Conservation (phyloP, 192 early-diverging fungal species). For the Backusella mclennaniae region DNA sequence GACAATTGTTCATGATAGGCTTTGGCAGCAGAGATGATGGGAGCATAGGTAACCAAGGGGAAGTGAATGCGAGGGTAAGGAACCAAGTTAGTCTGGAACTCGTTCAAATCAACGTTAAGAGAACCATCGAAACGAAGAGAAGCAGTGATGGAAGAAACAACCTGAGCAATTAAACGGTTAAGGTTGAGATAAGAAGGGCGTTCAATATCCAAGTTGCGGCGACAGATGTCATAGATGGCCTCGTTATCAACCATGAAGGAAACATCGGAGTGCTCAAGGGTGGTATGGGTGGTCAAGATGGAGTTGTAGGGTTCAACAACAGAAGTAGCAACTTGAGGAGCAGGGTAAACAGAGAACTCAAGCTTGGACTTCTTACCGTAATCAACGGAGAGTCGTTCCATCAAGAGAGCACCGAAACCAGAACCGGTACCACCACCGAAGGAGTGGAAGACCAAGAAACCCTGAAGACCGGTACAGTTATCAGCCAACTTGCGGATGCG, state of each 20-base stretch:
- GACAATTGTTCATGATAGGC: conserved; percentile 85
- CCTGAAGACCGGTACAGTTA: conserved; percentile 48
- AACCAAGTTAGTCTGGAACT: conserved; percentile 87
- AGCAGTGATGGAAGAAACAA: conserved; percentile 72
- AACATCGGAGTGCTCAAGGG: conserved; percentile 71
- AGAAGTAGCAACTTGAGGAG: conserved; percentile 59
- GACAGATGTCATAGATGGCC: conserved; percentile 69
- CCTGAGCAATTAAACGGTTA: conserved; percentile 64
- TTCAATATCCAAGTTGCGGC: conserved; percentile 60
- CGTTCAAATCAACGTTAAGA: conserved; percentile 94
- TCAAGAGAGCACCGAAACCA: conserved; percentile 46
- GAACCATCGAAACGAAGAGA: conserved; percentile 88
- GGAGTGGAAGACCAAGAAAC: conserved; percentile 57
- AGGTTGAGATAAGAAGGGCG: conserved; percentile 63
- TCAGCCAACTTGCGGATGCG: conserved; percentile 50
- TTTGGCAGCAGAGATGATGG: conserved; percentile 80
- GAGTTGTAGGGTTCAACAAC: conserved; percentile 83
- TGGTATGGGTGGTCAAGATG: conserved; percentile 65
- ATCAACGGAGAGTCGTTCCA: conserved; percentile 48
- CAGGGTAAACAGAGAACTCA: conserved; percentile 48
- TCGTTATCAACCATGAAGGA: conserved; percentile 78
- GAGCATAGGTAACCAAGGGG: conserved; percentile 95
- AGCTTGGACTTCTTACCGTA: conserved; percentile 54
- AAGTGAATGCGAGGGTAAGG: conserved; percentile 99
- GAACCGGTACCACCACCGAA: conserved; percentile 60